Evolutionary conservation across 2,329 filamentous ascomycete genomes (phyloP).

Genomic region (Pseudogymnoascus sp.): DNA sequence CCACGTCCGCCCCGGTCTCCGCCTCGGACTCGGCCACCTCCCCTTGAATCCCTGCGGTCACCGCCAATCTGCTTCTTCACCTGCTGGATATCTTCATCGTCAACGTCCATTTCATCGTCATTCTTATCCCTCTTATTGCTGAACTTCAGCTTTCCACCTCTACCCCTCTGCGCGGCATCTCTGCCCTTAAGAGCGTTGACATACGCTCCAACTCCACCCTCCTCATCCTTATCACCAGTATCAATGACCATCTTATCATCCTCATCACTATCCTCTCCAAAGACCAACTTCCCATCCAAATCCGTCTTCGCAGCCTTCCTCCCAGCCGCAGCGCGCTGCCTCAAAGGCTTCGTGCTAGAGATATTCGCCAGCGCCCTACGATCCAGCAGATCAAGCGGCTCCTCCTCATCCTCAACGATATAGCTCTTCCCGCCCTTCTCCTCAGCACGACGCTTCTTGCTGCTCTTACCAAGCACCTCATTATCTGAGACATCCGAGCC

Average conservation of each 20-base stretch:
- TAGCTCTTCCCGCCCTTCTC: slow-evolving; percentile 66
- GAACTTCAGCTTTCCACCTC: slow-evolving; percentile 65
- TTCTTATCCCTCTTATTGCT: slow-evolving; percentile 56
- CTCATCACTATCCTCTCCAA: slow-evolving; percentile 53
- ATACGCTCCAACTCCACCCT: slow-evolving; percentile 60
- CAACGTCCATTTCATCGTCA: slow-evolving; percentile 44
- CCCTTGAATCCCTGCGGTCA: slow-evolving; percentile 27
- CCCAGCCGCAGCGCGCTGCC: slow-evolving; percentile 46
- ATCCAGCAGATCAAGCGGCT: slow-evolving; percentile 89
- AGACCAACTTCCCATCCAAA: slow-evolving; percentile 72
- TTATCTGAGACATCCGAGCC: slow-evolving; percentile 58
- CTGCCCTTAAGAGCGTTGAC: slow-evolving; percentile 63
- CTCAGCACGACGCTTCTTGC: slow-evolving; percentile 33
- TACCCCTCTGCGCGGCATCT: slow-evolving; percentile 57
- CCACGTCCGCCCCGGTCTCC: slow-evolving; percentile 32
- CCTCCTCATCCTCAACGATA: slow-evolving; percentile 90
- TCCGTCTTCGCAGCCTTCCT: slow-evolving; percentile 60
- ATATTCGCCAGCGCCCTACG: slow-evolving; percentile 86
- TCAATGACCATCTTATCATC: slow-evolving; percentile 60
- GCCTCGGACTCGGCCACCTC: slow-evolving; percentile 28
- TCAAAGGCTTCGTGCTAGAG: slow-evolving; percentile 77
- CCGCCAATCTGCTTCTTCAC: slow-evolving; percentile 43
- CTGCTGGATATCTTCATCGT: slow-evolving; percentile 41
- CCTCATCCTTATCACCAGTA: slow-evolving; percentile 38
- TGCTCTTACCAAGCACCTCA: slow-evolving; percentile 43